Evolutionary conservation across 805 yeast genomes (phyloP).

Genomic region (Candida sonorensis): DNA sequence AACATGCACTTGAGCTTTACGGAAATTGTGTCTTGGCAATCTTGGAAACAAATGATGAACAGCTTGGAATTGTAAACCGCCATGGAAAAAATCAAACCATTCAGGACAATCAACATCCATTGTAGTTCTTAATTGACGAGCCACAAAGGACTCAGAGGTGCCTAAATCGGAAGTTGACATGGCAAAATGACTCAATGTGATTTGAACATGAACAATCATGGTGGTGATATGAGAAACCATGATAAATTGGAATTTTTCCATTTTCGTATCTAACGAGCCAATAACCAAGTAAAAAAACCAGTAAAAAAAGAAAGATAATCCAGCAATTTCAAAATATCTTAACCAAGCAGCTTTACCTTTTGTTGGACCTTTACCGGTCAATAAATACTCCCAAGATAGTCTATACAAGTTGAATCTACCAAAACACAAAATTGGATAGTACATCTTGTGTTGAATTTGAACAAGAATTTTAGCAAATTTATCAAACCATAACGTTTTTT

Average conservation of each 20-base stretch:
- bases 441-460: conserved; percentile 61
- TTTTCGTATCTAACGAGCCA: conserved; percentile 43
- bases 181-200: conserved; percentile 84
- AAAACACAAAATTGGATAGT: conserved; percentile 73
- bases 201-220: conserved; percentile 91
- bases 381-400: conserved; percentile 69
- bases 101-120: conserved; percentile 94
- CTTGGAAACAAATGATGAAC: conserved; percentile 88
- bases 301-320: conserved; percentile 61
- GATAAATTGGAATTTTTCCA: conserved; percentile 52
- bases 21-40: conserved; percentile 79
- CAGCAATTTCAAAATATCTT: conserved; percentile 68
- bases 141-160: conserved; percentile 67
- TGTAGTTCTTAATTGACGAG: conserved; percentile 80
- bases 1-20: conserved; percentile 67
- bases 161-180: conserved; percentile 91
- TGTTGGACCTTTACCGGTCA: conserved; percentile 73
- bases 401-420: conserved; percentile 84
- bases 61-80: conserved; percentile 89
- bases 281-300: conserved; percentile 76
- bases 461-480: conserved; percentile 49
- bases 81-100: conserved; percentile 88
- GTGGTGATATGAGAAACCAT: conserved; percentile 74
- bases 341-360: conserved; percentile 84
- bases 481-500: conserved; percentile 61